phyloP scores from a whole-genome alignment of 371 early-diverging fungal species.

The Mucor mucedo region DNA sequence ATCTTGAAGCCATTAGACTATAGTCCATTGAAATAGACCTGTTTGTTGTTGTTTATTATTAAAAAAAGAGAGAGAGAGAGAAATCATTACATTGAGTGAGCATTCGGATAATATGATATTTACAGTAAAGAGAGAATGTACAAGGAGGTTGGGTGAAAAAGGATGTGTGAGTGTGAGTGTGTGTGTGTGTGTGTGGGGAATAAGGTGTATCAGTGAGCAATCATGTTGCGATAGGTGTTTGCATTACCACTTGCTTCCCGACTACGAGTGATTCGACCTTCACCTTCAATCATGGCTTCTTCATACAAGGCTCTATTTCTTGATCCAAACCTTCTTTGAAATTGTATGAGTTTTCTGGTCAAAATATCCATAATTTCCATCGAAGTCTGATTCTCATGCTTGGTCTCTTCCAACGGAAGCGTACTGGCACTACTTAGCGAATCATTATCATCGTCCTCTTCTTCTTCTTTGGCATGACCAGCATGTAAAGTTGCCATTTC shows the following conservation, averaged over 20 bases:
- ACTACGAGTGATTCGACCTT: constrained; percentile 33
- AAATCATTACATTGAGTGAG: neutral
- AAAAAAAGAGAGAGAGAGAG: neutral
- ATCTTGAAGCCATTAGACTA: constrained; percentile 84
- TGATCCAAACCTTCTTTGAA: constrained; percentile 49
- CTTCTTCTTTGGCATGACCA: neutral
- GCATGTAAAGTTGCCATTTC: constrained; percentile 40
- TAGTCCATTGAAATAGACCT: constrained; percentile 71
- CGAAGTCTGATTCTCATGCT: constrained; percentile 28
- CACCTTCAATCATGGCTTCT: constrained; percentile 19
- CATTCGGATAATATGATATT: neutral
- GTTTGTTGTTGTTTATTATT: neutral
- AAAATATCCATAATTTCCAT: constrained; percentile 55
- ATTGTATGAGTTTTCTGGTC: constrained; percentile 45
- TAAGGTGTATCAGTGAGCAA: constrained; percentile 15
- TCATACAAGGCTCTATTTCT: constrained; percentile 20
- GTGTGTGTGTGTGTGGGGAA: neutral
- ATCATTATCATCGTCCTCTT: constrained; percentile 19
- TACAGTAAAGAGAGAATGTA: neutral
- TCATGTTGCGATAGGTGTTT: constrained; percentile 17
- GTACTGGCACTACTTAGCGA: constrained; percentile 43
- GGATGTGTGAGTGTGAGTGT: neutral
- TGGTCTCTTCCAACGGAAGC: constrained; percentile 24
- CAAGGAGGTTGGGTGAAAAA: neutral
- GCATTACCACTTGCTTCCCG: constrained; percentile 21